Evolutionary conservation across 2,329 filamentous ascomycete species (phyloP).

Genomic region (Aureobasidium uvarum): DNA sequence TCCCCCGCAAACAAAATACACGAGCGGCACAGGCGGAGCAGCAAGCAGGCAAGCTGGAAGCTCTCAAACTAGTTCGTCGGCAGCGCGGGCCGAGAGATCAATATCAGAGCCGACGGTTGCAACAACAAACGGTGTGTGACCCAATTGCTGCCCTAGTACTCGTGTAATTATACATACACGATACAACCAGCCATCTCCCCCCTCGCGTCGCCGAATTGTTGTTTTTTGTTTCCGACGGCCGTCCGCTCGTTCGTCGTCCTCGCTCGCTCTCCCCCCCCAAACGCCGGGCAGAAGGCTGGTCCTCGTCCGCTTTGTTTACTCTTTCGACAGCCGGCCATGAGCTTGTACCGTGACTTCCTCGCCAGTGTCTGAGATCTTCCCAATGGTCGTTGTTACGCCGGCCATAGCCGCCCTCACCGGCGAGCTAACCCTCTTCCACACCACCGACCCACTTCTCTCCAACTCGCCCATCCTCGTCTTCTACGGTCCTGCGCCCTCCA

Average conservation of each 20-base stretch:
- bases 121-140: conserved; percentile 25
- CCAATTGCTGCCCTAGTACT: background rate
- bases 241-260: background rate
- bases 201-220: conserved; percentile 16
- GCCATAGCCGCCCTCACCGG: conserved; percentile 73
- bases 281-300: conserved; percentile 22
- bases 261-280: conserved; percentile 6
- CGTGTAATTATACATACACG: background rate
- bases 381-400: conserved; percentile 78
- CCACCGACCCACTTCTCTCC: conserved; percentile 78
- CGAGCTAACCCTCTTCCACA: conserved; percentile 85
- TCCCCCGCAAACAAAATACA: conserved; percentile 11
- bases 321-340: conserved; percentile 16
- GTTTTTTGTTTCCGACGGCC: background rate
- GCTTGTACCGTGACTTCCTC: background rate
- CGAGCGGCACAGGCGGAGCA: background rate
- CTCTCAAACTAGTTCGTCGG: background rate
- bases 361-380: conserved; percentile 9
- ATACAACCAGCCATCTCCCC: background rate
- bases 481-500: conserved; percentile 72
- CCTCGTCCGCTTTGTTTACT: conserved; percentile 26
- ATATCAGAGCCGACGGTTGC: conserved; percentile 19
- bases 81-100: conserved; percentile 22
- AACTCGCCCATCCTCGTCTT: conserved; percentile 84
- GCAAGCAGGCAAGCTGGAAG: background rate